Base-by-base conservation (phyloP, 2,329 filamentous ascomycete genomes). In the Calonectria pseudoreteaudii region DNA sequence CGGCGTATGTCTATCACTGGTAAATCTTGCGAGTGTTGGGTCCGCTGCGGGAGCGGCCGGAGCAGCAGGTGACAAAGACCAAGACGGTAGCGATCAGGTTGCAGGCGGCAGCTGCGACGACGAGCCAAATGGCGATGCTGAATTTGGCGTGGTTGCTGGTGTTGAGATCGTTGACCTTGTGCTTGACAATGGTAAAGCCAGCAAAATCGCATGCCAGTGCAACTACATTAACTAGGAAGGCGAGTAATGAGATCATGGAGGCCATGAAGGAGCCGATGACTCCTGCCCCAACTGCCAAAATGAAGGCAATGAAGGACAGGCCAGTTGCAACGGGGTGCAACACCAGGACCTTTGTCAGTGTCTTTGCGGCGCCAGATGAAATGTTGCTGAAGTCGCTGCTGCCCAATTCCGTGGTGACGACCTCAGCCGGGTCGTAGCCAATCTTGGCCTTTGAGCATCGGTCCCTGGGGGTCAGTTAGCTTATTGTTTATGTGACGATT, bases 51-150 rank as follows among this genome's bases (percentile, higher is more conserved):
- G 83, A 77, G n/a, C 89, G 84, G 11, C 86, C 85, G 69, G 87
- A 87, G 84, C 89, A 92, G 87, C 91, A 93, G 9, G 90, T 91
- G 77, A 93, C 85, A 78, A 93, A 89, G 71, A 93, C 87, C 65
- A 93, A 77, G 68, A 91, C 74, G 26, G 88, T 88, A 11, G 87
- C 91, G 31, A 92, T 72, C 67, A 93, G 86, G 26, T 88, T 84
- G 77, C 87, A 86, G 73, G 92, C 84, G 75, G 90, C 90, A 2
- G 89, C 88, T 10, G 84, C 91, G 18, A 93, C 85, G 1, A 90
- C 83, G 13, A 90, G 89, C 91, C 91, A 94, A 52, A 92, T 87
- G 20, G 86, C 91, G 4, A 86, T 79, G 38, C 88, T 87, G 83
- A 87, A 94, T 52, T 82, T 80, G 28, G 91, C 91, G 23, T 79